Evolutionary conservation across 2,329 filamentous ascomycete genomes (phyloP).

Genomic region (Drechslera avenae): DNA sequence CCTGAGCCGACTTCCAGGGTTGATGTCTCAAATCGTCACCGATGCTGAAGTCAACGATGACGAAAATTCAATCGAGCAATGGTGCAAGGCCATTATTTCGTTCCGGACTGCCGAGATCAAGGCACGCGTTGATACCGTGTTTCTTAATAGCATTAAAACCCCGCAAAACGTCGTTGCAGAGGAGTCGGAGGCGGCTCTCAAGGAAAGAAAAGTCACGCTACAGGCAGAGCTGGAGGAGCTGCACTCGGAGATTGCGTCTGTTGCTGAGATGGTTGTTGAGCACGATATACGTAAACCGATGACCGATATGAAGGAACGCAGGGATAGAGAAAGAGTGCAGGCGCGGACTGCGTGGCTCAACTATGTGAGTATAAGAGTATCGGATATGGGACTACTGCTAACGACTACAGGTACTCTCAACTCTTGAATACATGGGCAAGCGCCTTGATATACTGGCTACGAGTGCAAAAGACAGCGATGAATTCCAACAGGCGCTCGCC

Average conservation of each 20-base stretch:
- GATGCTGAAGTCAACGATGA: slow-evolving; percentile 58
- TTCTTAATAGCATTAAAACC: slow-evolving; percentile 52
- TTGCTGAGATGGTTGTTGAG: slow-evolving; percentile 73
- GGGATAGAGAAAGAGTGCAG: slow-evolving; percentile 41
- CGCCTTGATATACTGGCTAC: slow-evolving; percentile 37
- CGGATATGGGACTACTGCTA: neutral
- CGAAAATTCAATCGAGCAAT: slow-evolving; percentile 59
- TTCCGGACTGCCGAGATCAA: slow-evolving; percentile 51
- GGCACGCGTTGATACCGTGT: slow-evolving; percentile 57
- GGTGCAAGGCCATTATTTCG: slow-evolving; percentile 55
- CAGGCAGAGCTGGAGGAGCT: slow-evolving; percentile 71
- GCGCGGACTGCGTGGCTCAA: slow-evolving; percentile 50
- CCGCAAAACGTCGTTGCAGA: slow-evolving; percentile 11
- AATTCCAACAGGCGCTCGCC: slow-evolving; percentile 40
- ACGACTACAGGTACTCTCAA: slow-evolving; percentile 41
- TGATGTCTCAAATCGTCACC: slow-evolving; percentile 64
- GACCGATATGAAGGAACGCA: slow-evolving; percentile 48
- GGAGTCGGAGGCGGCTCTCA: slow-evolving; percentile 50
- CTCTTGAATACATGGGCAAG: slow-evolving; percentile 51
- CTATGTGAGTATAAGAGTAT: slow-evolving; percentile 42
- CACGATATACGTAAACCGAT: slow-evolving; percentile 70
- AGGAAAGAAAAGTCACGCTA: slow-evolving; percentile 58
- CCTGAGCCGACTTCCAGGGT: slow-evolving; percentile 67
- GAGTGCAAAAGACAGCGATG: slow-evolving; percentile 32
- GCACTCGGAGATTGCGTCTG: slow-evolving; percentile 70